phyloP scores from a whole-genome alignment of 1,139 yeast species.

The Spathaspora jeffriesii region DNA sequence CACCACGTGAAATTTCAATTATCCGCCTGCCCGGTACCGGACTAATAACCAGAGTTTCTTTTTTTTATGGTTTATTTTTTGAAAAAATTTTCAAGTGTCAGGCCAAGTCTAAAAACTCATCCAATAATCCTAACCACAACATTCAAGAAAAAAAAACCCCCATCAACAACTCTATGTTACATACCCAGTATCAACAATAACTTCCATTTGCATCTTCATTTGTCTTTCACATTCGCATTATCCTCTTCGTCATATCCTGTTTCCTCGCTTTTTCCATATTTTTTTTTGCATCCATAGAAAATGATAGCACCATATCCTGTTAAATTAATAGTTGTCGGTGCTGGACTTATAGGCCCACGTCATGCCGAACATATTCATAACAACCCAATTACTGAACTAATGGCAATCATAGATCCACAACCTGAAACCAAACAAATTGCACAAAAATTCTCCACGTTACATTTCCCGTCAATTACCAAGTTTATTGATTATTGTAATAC shows the following conservation, averaged over 20 bases:
- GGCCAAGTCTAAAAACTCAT: too few species aligned
- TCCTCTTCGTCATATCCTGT: too few species aligned
- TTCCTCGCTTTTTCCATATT: background rate
- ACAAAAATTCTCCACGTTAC: conserved; percentile 23
- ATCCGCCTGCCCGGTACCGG: too few species aligned
- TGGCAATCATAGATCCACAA: conserved; percentile 42
- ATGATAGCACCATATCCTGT: conserved; percentile 16
- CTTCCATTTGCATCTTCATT: background rate
- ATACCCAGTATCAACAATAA: too few species aligned
- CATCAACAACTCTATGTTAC: too few species aligned
- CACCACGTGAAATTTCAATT: too few species aligned
- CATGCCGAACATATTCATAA: conserved; percentile 34
- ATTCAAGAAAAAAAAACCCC: too few species aligned
- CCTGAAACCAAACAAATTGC: conserved; percentile 40
- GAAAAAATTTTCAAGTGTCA: too few species aligned
- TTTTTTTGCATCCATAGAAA: conserved; percentile 4
- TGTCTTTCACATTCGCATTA: background rate
- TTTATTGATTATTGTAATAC: conserved; percentile 27
- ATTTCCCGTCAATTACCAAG: conserved; percentile 29
- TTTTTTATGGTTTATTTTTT: too few species aligned
- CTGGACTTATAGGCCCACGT: conserved; percentile 45
- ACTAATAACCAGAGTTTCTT: too few species aligned
- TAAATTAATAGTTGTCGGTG: conserved; percentile 27
- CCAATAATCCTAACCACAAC: background rate
- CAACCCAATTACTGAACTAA: conserved; percentile 26